Base-by-base conservation (phyloP, 1,139 yeast genomes). In the Saccharomyces hybrid region DNA sequence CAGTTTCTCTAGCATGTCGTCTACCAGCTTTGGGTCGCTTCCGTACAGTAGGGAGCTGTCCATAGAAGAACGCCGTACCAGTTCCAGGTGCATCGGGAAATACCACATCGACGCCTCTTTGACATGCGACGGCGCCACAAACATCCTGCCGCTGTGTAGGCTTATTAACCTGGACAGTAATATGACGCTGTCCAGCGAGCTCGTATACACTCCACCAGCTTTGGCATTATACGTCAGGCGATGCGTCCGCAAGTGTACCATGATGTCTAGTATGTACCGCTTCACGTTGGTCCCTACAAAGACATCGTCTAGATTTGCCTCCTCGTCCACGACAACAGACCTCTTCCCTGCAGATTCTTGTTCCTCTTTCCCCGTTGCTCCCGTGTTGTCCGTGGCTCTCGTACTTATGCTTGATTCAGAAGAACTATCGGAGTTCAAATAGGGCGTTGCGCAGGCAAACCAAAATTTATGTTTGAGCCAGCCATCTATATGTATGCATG, bases 181-280 rank as follows among this genome's bases (percentile, higher is more conserved):
- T 8, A 63, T 52, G 52, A 68, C 55, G 47, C 65, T 64, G 5
- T 59, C 55, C 20, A 65, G 53, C 4, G 70, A 59, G 8, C 53
- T 55, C 1, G 68, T 60, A 48, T 59, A 60, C 2, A 63, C 61
- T 4, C 72, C 72, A 6, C 71, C 73, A 8, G 66, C 69, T 51
- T 62, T 63, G 11, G 65, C 64, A 46, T 61, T 64, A 31, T 61
- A 60, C 11, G 64, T 53, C 14, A 69, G 56, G 44, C 71, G 52
- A 54, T 69, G 72, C 61, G 65, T 62, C 47, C 72, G 55, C 20
- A 68, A 47, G 52, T 68, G 72, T 6, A 69, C 61, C 55, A 68
- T 61, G 6, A 69, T 57, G 54, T 69, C 72, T 42, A 67, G 58
- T 13, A 68, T 61, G 56, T 68, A 68, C 41, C 69, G 61, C 32